phyloP scores from a whole-genome alignment of 495 filamentous ascomycete species.

The Physcia stellaris region DNA sequence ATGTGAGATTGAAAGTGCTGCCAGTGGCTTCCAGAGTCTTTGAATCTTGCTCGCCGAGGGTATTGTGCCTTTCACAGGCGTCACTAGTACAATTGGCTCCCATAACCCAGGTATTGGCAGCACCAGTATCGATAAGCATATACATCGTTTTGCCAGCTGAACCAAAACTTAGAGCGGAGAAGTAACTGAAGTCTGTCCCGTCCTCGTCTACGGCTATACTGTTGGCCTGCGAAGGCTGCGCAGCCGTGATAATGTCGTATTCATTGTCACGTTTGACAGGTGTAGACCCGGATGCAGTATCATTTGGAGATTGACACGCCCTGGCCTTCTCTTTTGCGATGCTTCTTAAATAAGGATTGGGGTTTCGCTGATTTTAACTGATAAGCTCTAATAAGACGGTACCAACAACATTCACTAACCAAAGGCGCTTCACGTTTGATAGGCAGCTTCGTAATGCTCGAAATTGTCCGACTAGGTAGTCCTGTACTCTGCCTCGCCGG shows the following conservation, averaged over 20 bases:
- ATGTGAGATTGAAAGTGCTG: constrained; percentile 44
- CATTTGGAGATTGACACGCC: too few relatives aligned
- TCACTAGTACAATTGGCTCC: constrained; percentile 43
- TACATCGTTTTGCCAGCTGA: constrained; percentile 47
- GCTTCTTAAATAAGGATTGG: background rate
- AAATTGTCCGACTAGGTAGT: background rate
- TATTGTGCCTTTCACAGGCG: constrained; percentile 52
- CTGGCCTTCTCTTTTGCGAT: background rate
- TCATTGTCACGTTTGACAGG: constrained; percentile 20
- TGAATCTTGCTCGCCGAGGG: constrained; percentile 48
- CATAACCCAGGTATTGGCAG: constrained; percentile 69
- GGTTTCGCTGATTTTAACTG: background rate
- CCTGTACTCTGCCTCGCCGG: background rate
- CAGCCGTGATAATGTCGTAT: constrained; percentile 43
- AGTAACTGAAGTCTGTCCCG: constrained; percentile 67
- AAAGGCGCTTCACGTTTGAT: background rate
- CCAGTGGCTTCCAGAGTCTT: constrained; percentile 34
- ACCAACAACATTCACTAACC: background rate
- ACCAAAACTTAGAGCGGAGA: constrained; percentile 53
- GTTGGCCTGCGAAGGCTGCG: constrained; percentile 36
- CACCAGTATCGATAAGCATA: constrained; percentile 70
- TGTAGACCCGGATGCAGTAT: background rate
- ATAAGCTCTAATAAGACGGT: background rate
- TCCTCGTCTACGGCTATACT: constrained; percentile 59
- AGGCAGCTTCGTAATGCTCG: background rate